phyloP scores from a whole-genome alignment of 345 rosid genomes.

The Corymbia maculata region DNA sequence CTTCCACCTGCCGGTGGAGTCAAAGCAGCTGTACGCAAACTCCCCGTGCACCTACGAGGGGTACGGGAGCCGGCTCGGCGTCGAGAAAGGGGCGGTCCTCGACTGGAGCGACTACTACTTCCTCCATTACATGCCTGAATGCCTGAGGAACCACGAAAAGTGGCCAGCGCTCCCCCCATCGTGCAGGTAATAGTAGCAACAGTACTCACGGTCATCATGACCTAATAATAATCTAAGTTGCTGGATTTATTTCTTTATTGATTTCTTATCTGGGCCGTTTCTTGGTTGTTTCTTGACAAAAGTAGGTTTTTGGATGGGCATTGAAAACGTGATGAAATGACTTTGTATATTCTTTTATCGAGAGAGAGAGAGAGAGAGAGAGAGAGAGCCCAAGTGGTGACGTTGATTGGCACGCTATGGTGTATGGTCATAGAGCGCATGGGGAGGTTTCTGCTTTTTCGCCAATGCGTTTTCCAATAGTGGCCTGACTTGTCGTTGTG shows the following conservation, averaged over 20 bases:
- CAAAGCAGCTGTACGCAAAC: conserved; percentile 58
- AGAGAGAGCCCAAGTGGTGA: neutral
- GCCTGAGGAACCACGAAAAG: conserved; percentile 36
- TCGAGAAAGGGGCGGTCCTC: conserved; percentile 67
- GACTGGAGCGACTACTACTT: conserved; percentile 96
- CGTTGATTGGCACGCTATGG: neutral
- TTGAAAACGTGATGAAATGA: neutral
- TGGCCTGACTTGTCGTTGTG: neutral
- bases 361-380: too few relatives aligned
- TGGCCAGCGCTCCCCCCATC: conserved; percentile 72
- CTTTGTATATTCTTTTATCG: neutral
- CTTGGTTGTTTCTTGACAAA: neutral
- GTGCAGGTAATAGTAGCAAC: conserved; percentile 43
- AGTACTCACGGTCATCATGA: conserved; percentile 16
- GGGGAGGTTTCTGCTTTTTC: neutral
- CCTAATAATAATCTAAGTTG: neutral
- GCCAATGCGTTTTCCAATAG: neutral
- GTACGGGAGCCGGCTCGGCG: conserved; percentile 84
- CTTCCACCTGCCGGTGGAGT: conserved; percentile 62
- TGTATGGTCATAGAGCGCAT: neutral
- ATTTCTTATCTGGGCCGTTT: neutral
- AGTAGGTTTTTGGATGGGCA: neutral
- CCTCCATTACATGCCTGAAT: conserved; percentile 55
- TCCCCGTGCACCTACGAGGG: conserved; percentile 84
- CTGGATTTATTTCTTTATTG: neutral